phyloP scores from a whole-genome alignment of 108 stramenopile genomes.

The Asterionellopsis glacialis region DNA sequence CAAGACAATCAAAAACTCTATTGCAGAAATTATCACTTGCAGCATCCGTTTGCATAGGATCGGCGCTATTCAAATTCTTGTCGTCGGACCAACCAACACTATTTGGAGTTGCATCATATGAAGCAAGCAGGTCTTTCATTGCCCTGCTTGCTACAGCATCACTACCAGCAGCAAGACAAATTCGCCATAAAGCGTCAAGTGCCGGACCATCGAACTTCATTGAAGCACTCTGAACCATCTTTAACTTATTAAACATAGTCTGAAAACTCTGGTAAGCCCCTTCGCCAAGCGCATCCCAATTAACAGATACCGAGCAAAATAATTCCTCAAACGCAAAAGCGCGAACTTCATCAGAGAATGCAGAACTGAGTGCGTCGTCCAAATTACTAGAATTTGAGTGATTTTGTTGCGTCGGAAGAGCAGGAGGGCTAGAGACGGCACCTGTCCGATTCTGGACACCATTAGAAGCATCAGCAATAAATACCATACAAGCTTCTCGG shows the following conservation, averaged over 20 bases:
- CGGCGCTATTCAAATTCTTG: constrained; percentile 1
- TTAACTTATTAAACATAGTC: constrained; percentile 46
- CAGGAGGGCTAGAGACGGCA: background rate
- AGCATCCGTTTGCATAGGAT: constrained; percentile 21
- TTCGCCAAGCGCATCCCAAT: constrained; percentile 55
- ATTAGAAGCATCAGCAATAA: constrained; percentile 66
- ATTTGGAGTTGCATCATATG: constrained; percentile 29
- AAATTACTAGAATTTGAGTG: background rate
- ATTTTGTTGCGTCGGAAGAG: background rate
- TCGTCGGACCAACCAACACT: background rate
- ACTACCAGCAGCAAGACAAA: constrained; percentile 61
- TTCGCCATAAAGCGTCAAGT: constrained; percentile 80
- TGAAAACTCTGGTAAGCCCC: constrained; percentile 72
- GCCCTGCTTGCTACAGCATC: constrained; percentile 70
- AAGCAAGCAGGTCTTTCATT: constrained; percentile 77
- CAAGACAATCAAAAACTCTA: constrained; percentile 64
- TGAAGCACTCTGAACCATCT: constrained; percentile 13
- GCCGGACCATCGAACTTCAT: constrained; percentile 24
- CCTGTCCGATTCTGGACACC: constrained; percentile 9
- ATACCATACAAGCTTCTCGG: constrained; percentile 74
- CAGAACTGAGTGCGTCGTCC: constrained; percentile 41
- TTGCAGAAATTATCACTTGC: constrained; percentile 24
- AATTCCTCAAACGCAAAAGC: constrained; percentile 59
- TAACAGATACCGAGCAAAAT: constrained; percentile 64
- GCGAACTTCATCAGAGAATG: constrained; percentile 58